These are phyloP conservation scores for Rhododendron vialii DNA, from an alignment of 148 eudicot genomes.

Conservation along the genomic window DNA sequence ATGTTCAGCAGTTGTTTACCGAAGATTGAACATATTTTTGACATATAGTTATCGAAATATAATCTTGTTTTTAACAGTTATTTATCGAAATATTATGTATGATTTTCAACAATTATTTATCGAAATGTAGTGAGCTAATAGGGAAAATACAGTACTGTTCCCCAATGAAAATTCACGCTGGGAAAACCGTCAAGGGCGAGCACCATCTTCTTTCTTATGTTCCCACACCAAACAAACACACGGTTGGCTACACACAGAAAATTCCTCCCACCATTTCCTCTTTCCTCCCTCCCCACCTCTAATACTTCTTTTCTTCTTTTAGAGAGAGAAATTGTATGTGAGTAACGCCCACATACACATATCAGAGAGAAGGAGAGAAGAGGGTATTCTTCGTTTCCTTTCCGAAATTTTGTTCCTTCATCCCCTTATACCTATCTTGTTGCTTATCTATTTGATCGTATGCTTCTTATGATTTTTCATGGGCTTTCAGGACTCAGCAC, in stretches of 20 bases:
- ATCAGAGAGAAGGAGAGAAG: background rate
- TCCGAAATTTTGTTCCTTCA: background rate
- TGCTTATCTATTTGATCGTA: background rate
- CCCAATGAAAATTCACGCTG: background rate
- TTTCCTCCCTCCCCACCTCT: background rate
- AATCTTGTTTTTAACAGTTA: too few species aligned
- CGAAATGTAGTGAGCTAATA: too few species aligned
- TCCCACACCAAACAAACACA: background rate
- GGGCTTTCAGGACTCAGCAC: background rate
- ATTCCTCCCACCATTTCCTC: background rate
- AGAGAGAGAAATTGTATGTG: background rate
- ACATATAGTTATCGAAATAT: too few species aligned
- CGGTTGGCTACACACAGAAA: background rate
- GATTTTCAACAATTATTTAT: too few species aligned
- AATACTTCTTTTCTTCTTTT: background rate
- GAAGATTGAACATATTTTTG: too few species aligned
- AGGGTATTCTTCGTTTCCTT: constrained; percentile 3
- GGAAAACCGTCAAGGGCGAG: background rate
- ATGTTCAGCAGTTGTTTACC: too few species aligned
- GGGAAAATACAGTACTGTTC: too few species aligned
- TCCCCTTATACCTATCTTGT: background rate
- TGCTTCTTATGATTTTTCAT: background rate
- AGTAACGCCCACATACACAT: background rate
- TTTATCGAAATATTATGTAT: too few species aligned
- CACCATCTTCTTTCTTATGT: background rate